These are phyloP conservation scores for Lasiodiplodia hormozganensis DNA, from an alignment of 2,329 filamentous ascomycete genomes.

Conservation along the genomic window DNA sequence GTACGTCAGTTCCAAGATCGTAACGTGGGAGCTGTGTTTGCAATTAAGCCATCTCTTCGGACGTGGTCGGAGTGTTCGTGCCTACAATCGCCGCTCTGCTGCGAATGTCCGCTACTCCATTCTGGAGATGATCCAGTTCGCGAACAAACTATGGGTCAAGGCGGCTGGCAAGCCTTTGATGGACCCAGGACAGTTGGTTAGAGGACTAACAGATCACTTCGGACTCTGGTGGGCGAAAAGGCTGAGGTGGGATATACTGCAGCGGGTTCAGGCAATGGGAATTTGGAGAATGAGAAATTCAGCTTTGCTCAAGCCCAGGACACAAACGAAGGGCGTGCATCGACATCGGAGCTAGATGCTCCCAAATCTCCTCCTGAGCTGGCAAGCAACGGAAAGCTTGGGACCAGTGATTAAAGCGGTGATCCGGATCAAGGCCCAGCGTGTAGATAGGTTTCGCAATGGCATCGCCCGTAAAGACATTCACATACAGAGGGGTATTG, in stretches of 20 bases:
- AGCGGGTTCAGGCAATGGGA: background rate
- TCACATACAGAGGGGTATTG: no score
- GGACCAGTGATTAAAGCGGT: background rate
- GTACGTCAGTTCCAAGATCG: conserved; percentile 36
- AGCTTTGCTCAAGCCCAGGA: background rate
- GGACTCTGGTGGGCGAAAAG: conserved; percentile 2
- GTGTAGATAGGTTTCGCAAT: background rate
- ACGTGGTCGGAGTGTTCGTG: background rate
- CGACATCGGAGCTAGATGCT: background rate
- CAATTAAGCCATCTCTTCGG: conserved; percentile 43
- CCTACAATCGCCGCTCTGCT: background rate
- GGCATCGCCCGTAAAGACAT: background rate
- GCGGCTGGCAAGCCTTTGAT: background rate
- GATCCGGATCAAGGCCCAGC: background rate
- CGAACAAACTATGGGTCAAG: background rate
- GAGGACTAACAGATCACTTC: background rate
- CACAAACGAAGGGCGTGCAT: background rate
- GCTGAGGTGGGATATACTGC: conserved; percentile 4
- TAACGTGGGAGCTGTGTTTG: conserved; percentile 33
- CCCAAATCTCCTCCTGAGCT: background rate
- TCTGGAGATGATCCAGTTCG: conserved; percentile 9
- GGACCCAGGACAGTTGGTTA: conserved; percentile 9
- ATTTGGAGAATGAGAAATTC: background rate
- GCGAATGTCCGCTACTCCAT: conserved; percentile 10
- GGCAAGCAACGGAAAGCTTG: background rate